Percentiles rank a stretch among this genome's conserved stretches.
These are phyloP conservation scores for Thermothelomyces thermophilus DNA, from an alignment of 2,329 filamentous ascomycete species.

Conservation along the genomic window DNA sequence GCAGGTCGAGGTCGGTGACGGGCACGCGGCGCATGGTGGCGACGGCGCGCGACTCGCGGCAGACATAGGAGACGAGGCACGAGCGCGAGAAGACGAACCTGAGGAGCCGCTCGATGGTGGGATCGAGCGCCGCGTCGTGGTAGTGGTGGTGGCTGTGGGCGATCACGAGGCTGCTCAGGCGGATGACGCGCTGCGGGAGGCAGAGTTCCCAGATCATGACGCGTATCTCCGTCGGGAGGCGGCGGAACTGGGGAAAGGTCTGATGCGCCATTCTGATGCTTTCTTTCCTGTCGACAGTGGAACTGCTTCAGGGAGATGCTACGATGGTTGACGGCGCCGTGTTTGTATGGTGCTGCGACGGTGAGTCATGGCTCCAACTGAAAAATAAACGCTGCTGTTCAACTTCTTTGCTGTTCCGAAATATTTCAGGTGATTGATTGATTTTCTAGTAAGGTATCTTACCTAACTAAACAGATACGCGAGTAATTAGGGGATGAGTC, in stretches of 20 bases:
- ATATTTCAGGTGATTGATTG: no score
- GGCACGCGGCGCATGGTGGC: neutral
- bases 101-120: neutral
- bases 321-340: neutral
- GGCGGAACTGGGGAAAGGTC: conserved; percentile 1
- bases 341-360: neutral
- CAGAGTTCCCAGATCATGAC: conserved; percentile 7
- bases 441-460: no score
- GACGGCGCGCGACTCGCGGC: neutral
- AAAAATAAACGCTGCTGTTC: no score
- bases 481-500: neutral
- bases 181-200: conserved; percentile 6
- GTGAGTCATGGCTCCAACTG: neutral
- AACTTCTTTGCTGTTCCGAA: no score
- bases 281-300: neutral
- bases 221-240: conserved; percentile 8
- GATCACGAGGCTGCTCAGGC: neutral
- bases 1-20: neutral
- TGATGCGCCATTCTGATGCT: neutral
- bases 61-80: neutral
- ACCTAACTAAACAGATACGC: neutral
- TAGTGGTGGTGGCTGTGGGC: neutral
- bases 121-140: neutral
- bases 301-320: neutral
- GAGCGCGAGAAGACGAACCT: neutral